Percentiles rank a stretch among this genome's conserved stretches.
These are phyloP conservation scores for Infundibulicybe gibba DNA, from an alignment of 768 basidiomycete genomes.

Conservation along the genomic window DNA sequence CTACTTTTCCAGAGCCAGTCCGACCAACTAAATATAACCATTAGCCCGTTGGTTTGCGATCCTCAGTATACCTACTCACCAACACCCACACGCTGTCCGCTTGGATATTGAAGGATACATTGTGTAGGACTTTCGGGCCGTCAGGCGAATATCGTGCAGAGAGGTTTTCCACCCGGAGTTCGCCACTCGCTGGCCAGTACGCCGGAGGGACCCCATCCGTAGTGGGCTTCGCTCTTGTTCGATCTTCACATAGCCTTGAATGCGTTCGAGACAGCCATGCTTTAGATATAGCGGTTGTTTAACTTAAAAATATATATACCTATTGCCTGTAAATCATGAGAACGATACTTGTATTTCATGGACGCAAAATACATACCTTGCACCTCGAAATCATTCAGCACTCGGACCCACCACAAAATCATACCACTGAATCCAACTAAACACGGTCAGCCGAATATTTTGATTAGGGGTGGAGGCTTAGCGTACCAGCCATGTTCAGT, in stretches of 20 bases:
- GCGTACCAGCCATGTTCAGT: slow-evolving; percentile 47
- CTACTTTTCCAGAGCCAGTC: slow-evolving; percentile 44
- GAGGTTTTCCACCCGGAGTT: slow-evolving; percentile 48
- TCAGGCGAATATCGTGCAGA: slow-evolving; percentile 53
- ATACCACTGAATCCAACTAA: slow-evolving; percentile 49
- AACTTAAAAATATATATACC: slow-evolving; percentile 19
- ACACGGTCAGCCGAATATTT: slow-evolving; percentile 17
- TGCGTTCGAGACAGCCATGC: slow-evolving; percentile 52
- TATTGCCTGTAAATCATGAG: slow-evolving; percentile 28
- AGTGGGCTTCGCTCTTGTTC: slow-evolving; percentile 48
- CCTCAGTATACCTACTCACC: slow-evolving; percentile 13
- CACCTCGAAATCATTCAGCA: slow-evolving; percentile 42
- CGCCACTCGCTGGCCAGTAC: slow-evolving; percentile 62
- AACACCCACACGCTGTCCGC: slow-evolving; percentile 59
- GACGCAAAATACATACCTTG: slow-evolving; percentile 25
- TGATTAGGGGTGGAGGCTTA: slow-evolving; percentile 24
- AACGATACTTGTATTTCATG: neutral
- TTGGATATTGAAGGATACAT: slow-evolving; percentile 46
- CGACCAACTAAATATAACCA: slow-evolving; percentile 28
- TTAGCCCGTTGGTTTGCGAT: neutral
- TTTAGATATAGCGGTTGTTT: slow-evolving; percentile 1
- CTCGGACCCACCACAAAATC: slow-evolving; percentile 47
- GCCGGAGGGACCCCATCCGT: slow-evolving; percentile 52
- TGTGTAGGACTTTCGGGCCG: slow-evolving; percentile 52
- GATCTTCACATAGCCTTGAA: slow-evolving; percentile 60